phyloP scores from a whole-genome alignment of 306 rosid genomes.

The Biancaea sappan region DNA sequence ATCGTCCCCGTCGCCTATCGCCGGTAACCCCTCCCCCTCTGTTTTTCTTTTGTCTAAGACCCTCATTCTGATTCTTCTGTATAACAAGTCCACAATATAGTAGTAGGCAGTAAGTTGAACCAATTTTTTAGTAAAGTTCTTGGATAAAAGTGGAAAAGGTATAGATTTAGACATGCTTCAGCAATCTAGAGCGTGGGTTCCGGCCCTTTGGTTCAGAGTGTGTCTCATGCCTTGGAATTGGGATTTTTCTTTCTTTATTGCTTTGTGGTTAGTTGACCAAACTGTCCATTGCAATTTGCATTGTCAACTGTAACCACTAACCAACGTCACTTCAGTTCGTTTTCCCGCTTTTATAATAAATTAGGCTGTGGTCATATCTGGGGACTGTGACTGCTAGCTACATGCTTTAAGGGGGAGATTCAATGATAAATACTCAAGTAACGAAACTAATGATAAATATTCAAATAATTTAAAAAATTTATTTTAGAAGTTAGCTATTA shows the following conservation, averaged over 20 bases:
- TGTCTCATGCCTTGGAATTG: background rate
- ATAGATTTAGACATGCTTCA: no score
- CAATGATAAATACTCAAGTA: no score
- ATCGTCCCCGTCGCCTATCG: constrained; percentile 91
- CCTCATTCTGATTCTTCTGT: no score
- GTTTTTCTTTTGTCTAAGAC: background rate
- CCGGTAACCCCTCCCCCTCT: constrained; percentile 37
- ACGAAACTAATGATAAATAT: no score
- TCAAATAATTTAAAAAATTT: no score
- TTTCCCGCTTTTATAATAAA: background rate
- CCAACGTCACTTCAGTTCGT: background rate
- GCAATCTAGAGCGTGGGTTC: background rate
- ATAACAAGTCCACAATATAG: no score
- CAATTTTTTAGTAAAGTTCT: no score
- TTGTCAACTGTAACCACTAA: background rate
- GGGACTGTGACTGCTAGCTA: background rate
- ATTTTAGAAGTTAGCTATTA: no score
- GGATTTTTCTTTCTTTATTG: no score
- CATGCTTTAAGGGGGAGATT: no score
- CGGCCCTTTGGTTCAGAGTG: background rate
- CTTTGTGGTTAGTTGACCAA: background rate
- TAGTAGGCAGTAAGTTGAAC: no score
- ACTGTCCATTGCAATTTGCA: background rate
- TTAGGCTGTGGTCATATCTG: background rate
- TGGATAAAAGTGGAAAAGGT: no score